These are phyloP conservation scores for Candolleomyces eurysporus DNA, from an alignment of 768 basidiomycete species.

Conservation along the genomic window DNA sequence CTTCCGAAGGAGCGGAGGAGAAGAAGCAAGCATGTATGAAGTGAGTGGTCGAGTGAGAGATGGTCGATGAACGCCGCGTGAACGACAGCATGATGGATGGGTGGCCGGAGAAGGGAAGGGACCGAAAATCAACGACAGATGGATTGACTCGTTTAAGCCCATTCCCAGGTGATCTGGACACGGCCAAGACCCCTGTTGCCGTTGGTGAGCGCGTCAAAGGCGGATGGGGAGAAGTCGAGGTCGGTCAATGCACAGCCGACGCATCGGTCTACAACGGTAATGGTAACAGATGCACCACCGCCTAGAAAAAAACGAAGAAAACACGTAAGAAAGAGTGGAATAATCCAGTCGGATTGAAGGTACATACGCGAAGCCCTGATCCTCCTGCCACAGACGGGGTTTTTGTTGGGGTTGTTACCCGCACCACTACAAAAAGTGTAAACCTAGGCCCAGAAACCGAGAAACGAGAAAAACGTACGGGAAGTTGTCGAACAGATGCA, in stretches of 20 bases:
- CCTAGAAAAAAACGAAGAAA: conserved; percentile 35
- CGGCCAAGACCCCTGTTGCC: conserved; percentile 47
- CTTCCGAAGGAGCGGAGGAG: too few relatives aligned
- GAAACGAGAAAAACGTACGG: conserved; percentile 42
- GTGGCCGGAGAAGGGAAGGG: too few relatives aligned
- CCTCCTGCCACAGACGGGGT: conserved; percentile 64
- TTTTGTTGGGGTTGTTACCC: conserved; percentile 65
- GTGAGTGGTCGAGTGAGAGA: too few relatives aligned
- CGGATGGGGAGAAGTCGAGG: conserved; percentile 63
- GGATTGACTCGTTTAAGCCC: conserved; percentile 26
- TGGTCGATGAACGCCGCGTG: too few relatives aligned
- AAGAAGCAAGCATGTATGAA: too few relatives aligned
- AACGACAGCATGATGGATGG: too few relatives aligned
- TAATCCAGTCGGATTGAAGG: neutral
- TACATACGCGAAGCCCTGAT: conserved; percentile 50
- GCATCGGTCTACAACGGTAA: conserved; percentile 64
- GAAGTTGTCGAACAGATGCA: conserved; percentile 53
- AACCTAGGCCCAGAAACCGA: neutral
- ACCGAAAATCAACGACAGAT: too few relatives aligned
- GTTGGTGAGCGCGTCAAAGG: conserved; percentile 50
- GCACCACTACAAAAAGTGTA: conserved; percentile 37
- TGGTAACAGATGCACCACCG: conserved; percentile 44
- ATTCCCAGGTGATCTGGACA: conserved; percentile 46
- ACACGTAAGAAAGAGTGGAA: conserved; percentile 6
- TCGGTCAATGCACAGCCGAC: conserved; percentile 45